Percentiles rank a stretch among this genome's conserved stretches.
Conservation (phyloP, 192 early-diverging fungal species). For the Coemansia aciculifera region DNA sequence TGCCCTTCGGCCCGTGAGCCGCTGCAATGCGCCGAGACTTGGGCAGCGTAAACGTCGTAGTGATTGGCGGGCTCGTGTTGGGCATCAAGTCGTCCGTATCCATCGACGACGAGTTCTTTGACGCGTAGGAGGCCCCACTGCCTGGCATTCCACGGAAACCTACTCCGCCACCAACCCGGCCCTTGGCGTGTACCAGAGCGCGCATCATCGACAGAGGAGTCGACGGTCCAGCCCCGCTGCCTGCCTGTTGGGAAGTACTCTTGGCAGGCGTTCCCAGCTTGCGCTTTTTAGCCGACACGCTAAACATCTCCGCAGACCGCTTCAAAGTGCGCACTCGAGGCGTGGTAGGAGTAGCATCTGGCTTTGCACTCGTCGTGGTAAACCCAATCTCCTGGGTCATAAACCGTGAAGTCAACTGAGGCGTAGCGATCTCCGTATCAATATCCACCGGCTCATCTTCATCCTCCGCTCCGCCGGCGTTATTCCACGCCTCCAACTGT, state of each 20-base stretch:
- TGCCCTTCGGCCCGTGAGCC: constrained; percentile 3
- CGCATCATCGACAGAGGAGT: constrained; percentile 53
- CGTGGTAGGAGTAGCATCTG: constrained; percentile 7
- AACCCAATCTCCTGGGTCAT: constrained; percentile 45
- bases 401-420: constrained; percentile 53
- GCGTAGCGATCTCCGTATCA: constrained; percentile 49
- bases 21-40: constrained; percentile 31
- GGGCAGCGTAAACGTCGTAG: constrained; percentile 42
- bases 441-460: constrained; percentile 37
- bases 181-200: constrained; percentile 23
- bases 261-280: constrained; percentile 28
- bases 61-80: constrained; percentile 47
- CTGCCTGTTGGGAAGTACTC: constrained; percentile 2
- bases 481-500: background rate
- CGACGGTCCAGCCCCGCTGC: background rate
- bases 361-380: background rate
- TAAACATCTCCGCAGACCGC: constrained; percentile 44
- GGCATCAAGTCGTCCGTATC: constrained; percentile 49
- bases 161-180: background rate
- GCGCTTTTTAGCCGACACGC: constrained; percentile 27
- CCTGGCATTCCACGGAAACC: constrained; percentile 14
- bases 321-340: constrained; percentile 26
- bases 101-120: constrained; percentile 45
- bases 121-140: constrained; percentile 28
- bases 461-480: background rate